A percentile compares a stretch with the other conserved stretches of the same genome.
phyloP scores from a whole-genome alignment of 495 filamentous ascomycete species.

The Collariella sp. region DNA sequence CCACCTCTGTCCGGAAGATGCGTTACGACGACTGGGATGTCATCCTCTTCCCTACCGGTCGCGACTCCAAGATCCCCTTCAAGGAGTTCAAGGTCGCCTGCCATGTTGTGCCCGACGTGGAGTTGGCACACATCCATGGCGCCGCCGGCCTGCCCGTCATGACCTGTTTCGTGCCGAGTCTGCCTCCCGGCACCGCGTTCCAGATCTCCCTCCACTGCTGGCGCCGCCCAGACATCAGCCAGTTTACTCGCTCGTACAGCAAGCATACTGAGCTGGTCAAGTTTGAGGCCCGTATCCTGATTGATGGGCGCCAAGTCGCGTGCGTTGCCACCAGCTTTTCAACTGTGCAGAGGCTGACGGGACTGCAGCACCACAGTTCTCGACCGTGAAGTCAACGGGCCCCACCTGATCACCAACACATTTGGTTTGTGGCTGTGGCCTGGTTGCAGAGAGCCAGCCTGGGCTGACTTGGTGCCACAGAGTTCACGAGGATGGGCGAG shows the following conservation, averaged over 20 bases:
- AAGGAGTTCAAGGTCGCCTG: slow-evolving; percentile 85
- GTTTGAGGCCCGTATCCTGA: slow-evolving; percentile 59
- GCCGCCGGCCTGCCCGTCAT: slow-evolving; percentile 53
- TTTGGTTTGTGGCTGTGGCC: slow-evolving; percentile 30
- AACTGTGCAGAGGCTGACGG: slow-evolving; percentile 2
- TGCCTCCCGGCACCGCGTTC: slow-evolving; percentile 53
- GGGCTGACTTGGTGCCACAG: slow-evolving; percentile 28
- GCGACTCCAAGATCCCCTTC: slow-evolving; percentile 51
- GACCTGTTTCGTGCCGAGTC: slow-evolving; percentile 66
- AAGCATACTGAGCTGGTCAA: slow-evolving; percentile 52
- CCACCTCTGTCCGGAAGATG: slow-evolving; percentile 41
- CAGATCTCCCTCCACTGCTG: slow-evolving; percentile 76
- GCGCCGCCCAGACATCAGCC: slow-evolving; percentile 57
- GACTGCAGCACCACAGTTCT: slow-evolving; percentile 47
- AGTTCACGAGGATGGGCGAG: slow-evolving; percentile 54
- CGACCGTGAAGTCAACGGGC: slow-evolving; percentile 50
- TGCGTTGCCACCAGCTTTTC: slow-evolving; percentile 37
- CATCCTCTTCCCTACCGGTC: slow-evolving; percentile 58
- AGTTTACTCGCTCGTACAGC: slow-evolving; percentile 51
- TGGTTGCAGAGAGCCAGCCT: not conserved
- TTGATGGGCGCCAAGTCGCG: slow-evolving; percentile 63
- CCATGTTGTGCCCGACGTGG: slow-evolving; percentile 60
- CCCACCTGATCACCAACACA: slow-evolving; percentile 43
- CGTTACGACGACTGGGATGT: slow-evolving; percentile 77
- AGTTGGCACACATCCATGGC: slow-evolving; percentile 38